Base-by-base conservation (phyloP, 2,329 filamentous ascomycete species). In the Scopulariopsis brevicaulis region DNA sequence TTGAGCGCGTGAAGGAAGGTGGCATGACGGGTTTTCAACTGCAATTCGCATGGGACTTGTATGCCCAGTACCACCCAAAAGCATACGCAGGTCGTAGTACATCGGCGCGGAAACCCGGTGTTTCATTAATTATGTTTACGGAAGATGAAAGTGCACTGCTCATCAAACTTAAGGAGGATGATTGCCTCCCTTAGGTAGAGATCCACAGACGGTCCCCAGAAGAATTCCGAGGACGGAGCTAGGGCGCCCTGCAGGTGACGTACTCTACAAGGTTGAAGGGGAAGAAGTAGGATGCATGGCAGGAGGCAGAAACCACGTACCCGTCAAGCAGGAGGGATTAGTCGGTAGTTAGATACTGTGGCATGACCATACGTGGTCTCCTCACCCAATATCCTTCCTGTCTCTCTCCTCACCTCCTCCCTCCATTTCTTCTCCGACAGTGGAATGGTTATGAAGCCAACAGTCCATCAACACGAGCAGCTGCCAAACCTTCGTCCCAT, bases 401-500 rank as follows among this genome's bases (percentile, higher is more conserved):
- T 35, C 34, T 35, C 34, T 35, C 34, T 35, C 34, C 34, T 35
- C 34, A 12, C 34, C 12, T 35, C 34, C 7, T 35, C 34, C 34
- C 12, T 35, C 34, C 34, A 7, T 35, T 12, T 12, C 12, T 35
- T 12, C 34, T 12, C 34, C 34, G 34, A 6, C 6, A 35, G 7
- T 48, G 7, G 7, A 15, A 35, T 15, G 22, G n/a, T 40, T 43
- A 59, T 55, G 15, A 46, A 37, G 20, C 37, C n/a, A 59, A 25
- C 22, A 61, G 57, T 22, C 48, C 24, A 24, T 50, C 32, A 54
- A 60, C 22, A 24, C 58, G 25, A 25, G 55, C 34, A 40, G 18
- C 53, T 32, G 56, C 59, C n/a, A 35, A 12, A 1, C 12, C 40
- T 15, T 55, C 48, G 11, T 63, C 60, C 64, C 62, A 64, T 10